phyloP scores from a whole-genome alignment of 805 yeast species.

The Ogataea trehalophila region DNA sequence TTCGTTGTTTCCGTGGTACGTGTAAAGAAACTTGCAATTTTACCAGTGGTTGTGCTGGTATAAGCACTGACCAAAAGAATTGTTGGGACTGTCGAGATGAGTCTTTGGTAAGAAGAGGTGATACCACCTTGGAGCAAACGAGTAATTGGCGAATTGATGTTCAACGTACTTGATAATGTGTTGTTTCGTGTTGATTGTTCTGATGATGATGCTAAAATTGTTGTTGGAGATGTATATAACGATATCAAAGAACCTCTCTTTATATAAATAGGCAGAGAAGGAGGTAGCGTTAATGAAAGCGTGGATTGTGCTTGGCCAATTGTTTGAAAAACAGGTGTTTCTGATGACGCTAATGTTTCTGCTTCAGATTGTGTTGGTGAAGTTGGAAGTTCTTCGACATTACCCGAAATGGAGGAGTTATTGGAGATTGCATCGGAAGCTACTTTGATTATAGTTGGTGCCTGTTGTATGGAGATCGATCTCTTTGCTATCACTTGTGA shows the following conservation, averaged over 20 bases:
- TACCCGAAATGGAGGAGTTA: conserved; percentile 6
- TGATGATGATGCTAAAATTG: neutral
- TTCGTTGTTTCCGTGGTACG: conserved; percentile 21
- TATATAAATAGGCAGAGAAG: conserved; percentile 51
- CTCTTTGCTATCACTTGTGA: neutral
- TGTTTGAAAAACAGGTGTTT: conserved; percentile 33
- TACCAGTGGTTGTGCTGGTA: conserved; percentile 6
- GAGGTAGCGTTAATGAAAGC: conserved; percentile 47
- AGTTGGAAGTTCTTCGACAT: conserved; percentile 9
- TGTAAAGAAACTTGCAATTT: conserved; percentile 3
- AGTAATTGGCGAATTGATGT: conserved; percentile 35
- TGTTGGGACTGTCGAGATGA: conserved; percentile 45
- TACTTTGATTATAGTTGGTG: conserved; percentile 6
- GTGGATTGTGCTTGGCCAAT: conserved; percentile 47
- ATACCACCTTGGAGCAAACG: conserved; percentile 42
- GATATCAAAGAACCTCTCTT: conserved; percentile 47
- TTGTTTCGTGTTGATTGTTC: conserved; percentile 14
- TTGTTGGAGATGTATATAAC: conserved; percentile 28
- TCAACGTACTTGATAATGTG: conserved; percentile 26
- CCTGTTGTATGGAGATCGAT: conserved; percentile 15
- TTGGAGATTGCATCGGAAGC: neutral
- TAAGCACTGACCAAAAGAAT: conserved; percentile 40
- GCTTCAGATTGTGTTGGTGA: neutral
- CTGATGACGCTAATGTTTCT: neutral
- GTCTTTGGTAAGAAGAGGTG: conserved; percentile 40